Percentiles rank a stretch among this genome's conserved stretches.
Evolutionary conservation across 495 filamentous ascomycete genomes (phyloP).

Genomic region (Neurospora sp.): DNA sequence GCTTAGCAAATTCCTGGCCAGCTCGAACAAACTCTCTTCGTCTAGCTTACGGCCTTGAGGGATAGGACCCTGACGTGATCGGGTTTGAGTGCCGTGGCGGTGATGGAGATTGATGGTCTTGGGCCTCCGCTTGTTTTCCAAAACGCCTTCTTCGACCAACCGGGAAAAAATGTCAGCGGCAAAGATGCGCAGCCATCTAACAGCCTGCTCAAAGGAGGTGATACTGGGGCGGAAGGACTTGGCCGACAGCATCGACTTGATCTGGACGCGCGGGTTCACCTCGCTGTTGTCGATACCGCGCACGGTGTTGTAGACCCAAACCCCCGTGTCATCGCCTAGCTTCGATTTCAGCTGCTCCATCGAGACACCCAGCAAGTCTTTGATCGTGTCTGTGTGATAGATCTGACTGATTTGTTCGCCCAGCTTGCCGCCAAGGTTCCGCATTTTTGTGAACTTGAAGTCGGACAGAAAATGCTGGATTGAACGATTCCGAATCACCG

Average conservation of each 20-base stretch:
- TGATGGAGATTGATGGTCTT: constrained; percentile 77
- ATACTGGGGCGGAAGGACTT: constrained; percentile 90
- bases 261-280: constrained; percentile 83
- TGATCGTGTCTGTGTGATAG: constrained; percentile 73
- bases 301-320: constrained; percentile 80
- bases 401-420: constrained; percentile 69
- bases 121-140: constrained; percentile 80
- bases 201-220: constrained; percentile 66
- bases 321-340: constrained; percentile 75
- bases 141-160: constrained; percentile 81
- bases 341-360: constrained; percentile 70
- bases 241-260: constrained; percentile 96
- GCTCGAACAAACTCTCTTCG: constrained; percentile 61
- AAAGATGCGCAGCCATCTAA: constrained; percentile 85
- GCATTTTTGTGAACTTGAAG: constrained; percentile 93
- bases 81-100: constrained; percentile 56
- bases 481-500: constrained; percentile 76
- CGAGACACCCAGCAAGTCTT: constrained; percentile 60
- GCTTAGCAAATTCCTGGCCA: constrained; percentile 63
- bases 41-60: constrained; percentile 63
- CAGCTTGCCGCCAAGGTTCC: constrained; percentile 92
- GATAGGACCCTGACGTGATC: constrained; percentile 65
- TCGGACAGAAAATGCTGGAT: constrained; percentile 66
- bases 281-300: constrained; percentile 80
- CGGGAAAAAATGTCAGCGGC: constrained; percentile 84